Percentiles rank a stretch among this genome's conserved stretches.
These are phyloP conservation scores for Trichoderma oligosporum DNA, from an alignment of 2,329 filamentous ascomycete genomes.

Conservation along the genomic window DNA sequence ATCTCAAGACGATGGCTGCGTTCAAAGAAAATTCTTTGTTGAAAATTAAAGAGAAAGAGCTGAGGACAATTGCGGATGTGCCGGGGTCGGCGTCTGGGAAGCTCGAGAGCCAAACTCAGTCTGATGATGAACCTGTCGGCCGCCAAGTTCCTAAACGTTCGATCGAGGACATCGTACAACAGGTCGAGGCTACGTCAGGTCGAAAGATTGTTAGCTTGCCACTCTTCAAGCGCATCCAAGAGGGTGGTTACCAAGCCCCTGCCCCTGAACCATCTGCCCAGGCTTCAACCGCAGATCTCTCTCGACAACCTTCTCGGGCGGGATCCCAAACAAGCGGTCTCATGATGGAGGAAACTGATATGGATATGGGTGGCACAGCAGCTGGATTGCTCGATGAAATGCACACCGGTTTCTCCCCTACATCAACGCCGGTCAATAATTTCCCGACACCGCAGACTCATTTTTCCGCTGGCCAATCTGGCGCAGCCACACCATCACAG, in stretches of 20 bases:
- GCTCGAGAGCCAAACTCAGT: conserved; percentile 55
- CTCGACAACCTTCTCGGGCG: conserved; percentile 52
- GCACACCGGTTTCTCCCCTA: conserved; percentile 57
- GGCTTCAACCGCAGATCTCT: conserved; percentile 35
- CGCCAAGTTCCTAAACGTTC: conserved; percentile 45
- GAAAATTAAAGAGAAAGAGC: conserved; percentile 69
- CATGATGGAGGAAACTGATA: conserved; percentile 56
- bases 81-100: conserved; percentile 59
- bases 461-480: conserved; percentile 54
- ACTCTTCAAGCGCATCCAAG: conserved; percentile 67
- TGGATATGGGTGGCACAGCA: conserved; percentile 62
- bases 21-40: conserved; percentile 68
- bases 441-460: conserved; percentile 59
- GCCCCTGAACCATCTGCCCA: conserved; percentile 39
- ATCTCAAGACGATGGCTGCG: conserved; percentile 70
- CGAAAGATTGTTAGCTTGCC: conserved; percentile 62
- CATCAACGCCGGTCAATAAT: conserved; percentile 58
- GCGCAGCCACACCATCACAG: conserved; percentile 54
- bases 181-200: conserved; percentile 69
- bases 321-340: conserved; percentile 55
- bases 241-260: conserved; percentile 69
- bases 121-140: conserved; percentile 44
- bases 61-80: conserved; percentile 63
- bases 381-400: conserved; percentile 66
- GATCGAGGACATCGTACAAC: conserved; percentile 69